phyloP scores from a whole-genome alignment of 83 land plant genomes.

The Picea engelmannii region DNA sequence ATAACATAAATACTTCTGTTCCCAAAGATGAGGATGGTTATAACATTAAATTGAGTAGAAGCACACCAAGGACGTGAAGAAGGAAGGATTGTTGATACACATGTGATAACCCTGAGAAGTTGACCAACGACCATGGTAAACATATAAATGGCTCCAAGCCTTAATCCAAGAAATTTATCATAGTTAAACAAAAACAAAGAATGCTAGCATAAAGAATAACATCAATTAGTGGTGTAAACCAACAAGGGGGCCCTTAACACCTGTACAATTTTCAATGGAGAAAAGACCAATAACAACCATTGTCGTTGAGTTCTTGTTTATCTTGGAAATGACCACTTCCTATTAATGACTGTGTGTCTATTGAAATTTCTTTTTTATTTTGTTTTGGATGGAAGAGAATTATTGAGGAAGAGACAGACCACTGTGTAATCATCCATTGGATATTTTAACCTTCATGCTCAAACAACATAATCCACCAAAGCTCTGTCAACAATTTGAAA shows the following conservation, averaged over 20 bases:
- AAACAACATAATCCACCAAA: too few relatives aligned
- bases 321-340: too few relatives aligned
- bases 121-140: conserved; percentile 91
- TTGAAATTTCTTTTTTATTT: too few relatives aligned
- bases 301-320: too few relatives aligned
- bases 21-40: conserved; percentile 85
- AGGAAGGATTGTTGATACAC: conserved; percentile 90
- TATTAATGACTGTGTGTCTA: too few relatives aligned
- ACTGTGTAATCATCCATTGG: too few relatives aligned
- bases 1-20: conserved; percentile 86
- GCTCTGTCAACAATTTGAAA: too few relatives aligned
- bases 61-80: conserved; percentile 98
- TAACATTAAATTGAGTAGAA: conserved; percentile 55
- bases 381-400: too few relatives aligned
- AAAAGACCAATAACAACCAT: too few relatives aligned
- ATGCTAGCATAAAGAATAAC: conserved; percentile 86
- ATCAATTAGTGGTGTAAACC: conserved; percentile 88
- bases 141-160: conserved; percentile 90
- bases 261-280: too few relatives aligned
- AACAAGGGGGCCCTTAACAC: conserved; percentile 35
- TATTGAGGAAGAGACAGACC: too few relatives aligned
- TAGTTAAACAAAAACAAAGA: conserved; percentile 83
- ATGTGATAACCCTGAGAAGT: conserved; percentile 77
- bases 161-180: conserved; percentile 86
- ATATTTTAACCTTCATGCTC: too few relatives aligned